phyloP scores from a whole-genome alignment of 179 eudicot species.

The Silene noctiflora region DNA sequence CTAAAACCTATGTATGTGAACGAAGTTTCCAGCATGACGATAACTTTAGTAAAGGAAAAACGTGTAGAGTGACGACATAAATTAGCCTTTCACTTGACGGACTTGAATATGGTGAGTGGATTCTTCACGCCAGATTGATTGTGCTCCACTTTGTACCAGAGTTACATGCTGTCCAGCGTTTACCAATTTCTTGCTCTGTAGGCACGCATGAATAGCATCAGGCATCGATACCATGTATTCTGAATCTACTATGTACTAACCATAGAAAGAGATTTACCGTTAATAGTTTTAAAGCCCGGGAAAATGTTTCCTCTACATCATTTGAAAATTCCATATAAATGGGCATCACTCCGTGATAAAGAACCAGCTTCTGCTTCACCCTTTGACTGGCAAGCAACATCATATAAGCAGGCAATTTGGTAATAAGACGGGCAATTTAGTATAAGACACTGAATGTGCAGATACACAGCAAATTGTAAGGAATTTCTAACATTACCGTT shows the following conservation, averaged over 20 bases:
- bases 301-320: slow-evolving; percentile 88
- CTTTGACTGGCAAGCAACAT: slow-evolving; percentile 54
- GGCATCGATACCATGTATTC: background rate
- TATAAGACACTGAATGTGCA: background rate
- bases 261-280: slow-evolving; percentile 41
- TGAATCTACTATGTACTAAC: background rate
- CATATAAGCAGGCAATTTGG: background rate
- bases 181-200: slow-evolving; percentile 59
- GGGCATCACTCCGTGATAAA: slow-evolving; percentile 87
- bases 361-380: slow-evolving; percentile 77
- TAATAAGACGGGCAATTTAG: background rate
- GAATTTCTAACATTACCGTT: no score
- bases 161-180: slow-evolving; percentile 73
- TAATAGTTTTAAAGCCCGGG: slow-evolving; percentile 70
- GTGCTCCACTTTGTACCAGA: slow-evolving; percentile 93
- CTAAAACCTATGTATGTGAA: slow-evolving; percentile 6
- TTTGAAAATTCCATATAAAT: slow-evolving; percentile 90
- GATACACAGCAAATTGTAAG: background rate
- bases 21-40: slow-evolving; percentile 8
- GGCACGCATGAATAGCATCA: slow-evolving; percentile 13
- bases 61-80: slow-evolving; percentile 7
- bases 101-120: slow-evolving; percentile 97
- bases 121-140: slow-evolving; percentile 91
- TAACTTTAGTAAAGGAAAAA: slow-evolving; percentile 10
- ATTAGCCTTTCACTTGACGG: slow-evolving; percentile 64